Base-by-base conservation (phyloP, 768 basidiomycete species). In the Mycena albidolilacea region DNA sequence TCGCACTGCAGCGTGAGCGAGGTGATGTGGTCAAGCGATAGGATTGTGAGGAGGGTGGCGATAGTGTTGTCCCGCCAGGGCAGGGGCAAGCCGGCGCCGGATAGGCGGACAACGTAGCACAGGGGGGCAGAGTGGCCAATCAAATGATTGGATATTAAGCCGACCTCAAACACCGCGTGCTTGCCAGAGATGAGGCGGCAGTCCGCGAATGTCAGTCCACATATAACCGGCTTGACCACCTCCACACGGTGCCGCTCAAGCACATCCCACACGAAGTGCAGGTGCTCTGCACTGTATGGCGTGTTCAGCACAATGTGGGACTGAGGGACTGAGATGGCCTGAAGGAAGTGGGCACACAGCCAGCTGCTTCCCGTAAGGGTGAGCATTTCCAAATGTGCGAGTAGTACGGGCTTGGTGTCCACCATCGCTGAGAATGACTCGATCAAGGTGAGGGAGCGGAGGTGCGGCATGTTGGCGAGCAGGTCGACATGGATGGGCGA, bases 211-310 rank as follows among this genome's bases (percentile, higher is more conserved):
- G 44, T 57, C 14, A 72, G 6, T 17, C 60, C 65, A 30, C 8
- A 57, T 21, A 72, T 30, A 2, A 46, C 30, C 2, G 59, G 60
- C 6, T 62, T 48, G 38, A 46, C 35, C 4, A 66, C 58, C 5
- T 50, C 12, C 30, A 14, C 4, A 15, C 71, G 71, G 43, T 67
- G 59, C n/a, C n/a, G 30, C 52, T 72, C 71, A n/a, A 72, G 41
- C 3, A 61, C 65, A 55, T 57, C 59, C 50, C 64, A 72, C 30
- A 54, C 14, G 52, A 55, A 55, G 7, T 54, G 48, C 59, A 61
- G 11, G 12, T 72, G 30, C 30, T 3, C 65, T 14, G 50, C 7
- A 38, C 10, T 35, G 12, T 63, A 72, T 4, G 38, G 48, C n/a
- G 64, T 60, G 41, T 57, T 39, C 30, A 72, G 19, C 12, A 46